These are phyloP conservation scores for Stephanodiscus triporus DNA, from an alignment of 108 stramenopile genomes.

Conservation along the genomic window DNA sequence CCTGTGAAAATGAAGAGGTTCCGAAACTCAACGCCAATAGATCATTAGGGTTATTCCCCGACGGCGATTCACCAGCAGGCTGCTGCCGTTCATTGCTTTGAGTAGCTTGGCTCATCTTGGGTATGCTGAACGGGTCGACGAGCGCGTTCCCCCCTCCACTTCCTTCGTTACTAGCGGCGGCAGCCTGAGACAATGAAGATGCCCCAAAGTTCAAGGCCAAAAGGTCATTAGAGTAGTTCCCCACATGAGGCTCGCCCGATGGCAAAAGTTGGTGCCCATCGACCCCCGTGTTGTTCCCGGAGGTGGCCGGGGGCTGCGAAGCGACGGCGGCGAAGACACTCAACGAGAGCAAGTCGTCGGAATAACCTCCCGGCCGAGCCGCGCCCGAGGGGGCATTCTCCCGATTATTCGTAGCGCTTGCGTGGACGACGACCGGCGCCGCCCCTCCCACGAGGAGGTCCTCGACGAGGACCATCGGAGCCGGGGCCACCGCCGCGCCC, in stretches of 20 bases:
- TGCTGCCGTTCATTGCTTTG: background rate
- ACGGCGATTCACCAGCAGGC: background rate
- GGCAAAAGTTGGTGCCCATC: background rate
- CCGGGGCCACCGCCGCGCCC: conserved; percentile 40
- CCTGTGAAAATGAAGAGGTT: conserved; percentile 2
- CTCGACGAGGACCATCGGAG: conserved; percentile 8
- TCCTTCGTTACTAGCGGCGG: background rate
- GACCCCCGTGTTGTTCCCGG: background rate
- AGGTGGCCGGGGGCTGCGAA: background rate
- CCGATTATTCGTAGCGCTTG: background rate
- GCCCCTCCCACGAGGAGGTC: conserved; percentile 33
- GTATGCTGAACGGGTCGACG: conserved; percentile 7
- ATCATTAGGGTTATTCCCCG: conserved; percentile 20
- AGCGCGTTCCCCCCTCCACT: background rate
- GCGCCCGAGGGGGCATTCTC: background rate
- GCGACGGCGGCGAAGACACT: background rate
- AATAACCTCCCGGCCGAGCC: background rate
- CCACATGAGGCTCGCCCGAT: background rate
- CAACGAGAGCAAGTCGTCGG: conserved; percentile 16
- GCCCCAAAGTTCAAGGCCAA: conserved; percentile 25
- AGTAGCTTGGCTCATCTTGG: background rate
- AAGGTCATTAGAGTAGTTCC: conserved; percentile 29
- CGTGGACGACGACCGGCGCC: background rate
- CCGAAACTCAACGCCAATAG: conserved; percentile 20
- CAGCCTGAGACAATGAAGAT: background rate